Evolutionary conservation across 2,329 filamentous ascomycete species (phyloP).

Genomic region (Arachnomyces sp.): DNA sequence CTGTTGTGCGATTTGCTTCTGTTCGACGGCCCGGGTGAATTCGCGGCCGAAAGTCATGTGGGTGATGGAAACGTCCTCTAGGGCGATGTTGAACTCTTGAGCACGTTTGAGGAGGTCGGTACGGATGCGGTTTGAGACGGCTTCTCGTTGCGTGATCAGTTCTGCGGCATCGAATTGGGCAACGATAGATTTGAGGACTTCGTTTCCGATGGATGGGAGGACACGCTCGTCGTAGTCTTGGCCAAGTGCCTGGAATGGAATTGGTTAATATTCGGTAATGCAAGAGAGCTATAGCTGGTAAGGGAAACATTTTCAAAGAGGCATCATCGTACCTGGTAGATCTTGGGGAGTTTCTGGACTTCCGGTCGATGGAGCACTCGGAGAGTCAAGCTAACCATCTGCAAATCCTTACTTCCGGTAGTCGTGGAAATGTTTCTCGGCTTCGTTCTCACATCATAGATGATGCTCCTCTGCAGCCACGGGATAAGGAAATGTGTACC

Average conservation of each 20-base stretch:
- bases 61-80: slow-evolving; percentile 97
- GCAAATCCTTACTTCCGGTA: slow-evolving; percentile 95
- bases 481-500: slow-evolving; percentile 94
- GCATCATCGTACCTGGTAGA: slow-evolving; percentile 74
- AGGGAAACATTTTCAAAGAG: neutral
- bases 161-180: slow-evolving; percentile 98
- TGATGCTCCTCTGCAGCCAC: slow-evolving; percentile 88
- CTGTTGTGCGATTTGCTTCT: slow-evolving; percentile 99
- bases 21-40: slow-evolving; percentile 96
- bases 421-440: slow-evolving; percentile 96
- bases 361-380: slow-evolving; percentile 91
- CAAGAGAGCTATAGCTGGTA: neutral
- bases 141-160: slow-evolving; percentile 97
- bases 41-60: slow-evolving; percentile 99
- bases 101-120: slow-evolving; percentile 86
- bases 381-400: slow-evolving; percentile 98
- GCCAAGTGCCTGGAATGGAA: slow-evolving; percentile 71
- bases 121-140: slow-evolving; percentile 89
- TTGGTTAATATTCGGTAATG: neutral
- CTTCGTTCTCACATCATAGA: slow-evolving; percentile 96
- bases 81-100: slow-evolving; percentile 94
- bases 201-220: slow-evolving; percentile 96
- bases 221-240: slow-evolving; percentile 98
- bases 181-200: slow-evolving; percentile 97
- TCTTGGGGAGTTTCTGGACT: slow-evolving; percentile 85